Base-by-base conservation (phyloP, 768 basidiomycete genomes). In the Cytidiella melzeri region DNA sequence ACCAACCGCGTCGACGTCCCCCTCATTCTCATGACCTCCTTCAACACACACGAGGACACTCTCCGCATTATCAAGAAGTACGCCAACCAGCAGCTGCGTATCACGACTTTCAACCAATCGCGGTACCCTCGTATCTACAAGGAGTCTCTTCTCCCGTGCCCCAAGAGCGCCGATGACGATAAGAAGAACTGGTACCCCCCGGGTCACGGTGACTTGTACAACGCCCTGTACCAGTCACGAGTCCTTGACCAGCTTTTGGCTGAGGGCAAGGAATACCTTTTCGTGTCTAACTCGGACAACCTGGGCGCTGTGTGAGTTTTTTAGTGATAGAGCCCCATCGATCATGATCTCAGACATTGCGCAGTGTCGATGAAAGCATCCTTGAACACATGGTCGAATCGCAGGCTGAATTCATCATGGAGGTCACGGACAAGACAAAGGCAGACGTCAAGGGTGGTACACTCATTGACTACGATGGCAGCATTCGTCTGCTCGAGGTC, bases 401-500 rank as follows among this genome's bases (percentile, higher is more conserved):
- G 25, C 71, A 79, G 50, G 74, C 81, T 45, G 83, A 85, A 64
- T 84, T 83, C 69, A 61, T 84, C 57, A 83, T 83, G 82, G 82
- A 86, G 61, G 81, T 87, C 53, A 87, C 85, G 9, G 85, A 87
- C 75, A 87, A 87, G 74, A 87, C 85, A 58, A 87, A 87, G 71
- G 84, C 85, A 25, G 84, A 86, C 57, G 79, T 86, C 67, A 86
- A 86, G 72, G 78, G 77, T 69, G 81, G 81, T 65, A 81, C 81
- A 12, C 74, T 82, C 57, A 81, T 84, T 61, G 78, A 84, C 58
- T 83, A 83, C 56, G 78, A 86, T 18, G 85, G 85, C 47, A 69
- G 68, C 36, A 67, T 86, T 43, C 74, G 84, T 48, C 68, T 87
- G n/a, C 76, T 87, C 55, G 84, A 87, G 67, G 82, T 87, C 41